Conservation (phyloP, 2,329 filamentous ascomycete genomes). For the Neonectria ditissima region DNA sequence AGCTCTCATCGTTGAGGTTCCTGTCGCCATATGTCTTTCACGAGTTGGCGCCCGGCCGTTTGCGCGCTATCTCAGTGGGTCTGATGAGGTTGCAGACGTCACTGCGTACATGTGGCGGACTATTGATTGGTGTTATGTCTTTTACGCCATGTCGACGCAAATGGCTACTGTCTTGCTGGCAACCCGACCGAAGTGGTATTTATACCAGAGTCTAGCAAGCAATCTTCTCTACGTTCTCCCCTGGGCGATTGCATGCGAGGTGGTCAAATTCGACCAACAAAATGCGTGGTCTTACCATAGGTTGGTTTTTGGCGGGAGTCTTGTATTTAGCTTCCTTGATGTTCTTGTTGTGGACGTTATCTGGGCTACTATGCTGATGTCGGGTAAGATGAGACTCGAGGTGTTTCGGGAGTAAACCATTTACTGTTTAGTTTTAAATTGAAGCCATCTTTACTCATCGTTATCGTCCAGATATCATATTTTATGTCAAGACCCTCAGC, state of each 20-base stretch:
- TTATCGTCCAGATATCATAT: too few relatives aligned
- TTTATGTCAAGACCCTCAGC: too few relatives aligned
- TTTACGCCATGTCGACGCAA: constrained; percentile 75
- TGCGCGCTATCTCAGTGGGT: constrained; percentile 70
- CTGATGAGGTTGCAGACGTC: constrained; percentile 67
- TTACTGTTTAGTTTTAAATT: too few relatives aligned
- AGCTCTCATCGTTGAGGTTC: constrained; percentile 69
- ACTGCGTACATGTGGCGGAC: constrained; percentile 74
- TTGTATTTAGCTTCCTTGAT: constrained; percentile 74
- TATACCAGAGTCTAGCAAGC: constrained; percentile 73
- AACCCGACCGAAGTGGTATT: constrained; percentile 73
- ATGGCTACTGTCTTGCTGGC: constrained; percentile 73
- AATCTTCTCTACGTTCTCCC: constrained; percentile 77
- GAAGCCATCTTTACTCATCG: too few relatives aligned
- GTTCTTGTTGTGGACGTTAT: constrained; percentile 62
- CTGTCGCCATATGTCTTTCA: constrained; percentile 72
- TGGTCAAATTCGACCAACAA: constrained; percentile 56
- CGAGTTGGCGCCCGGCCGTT: constrained; percentile 69
- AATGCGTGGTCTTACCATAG: constrained; percentile 77
- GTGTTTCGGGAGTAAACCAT: constrained; percentile 41
- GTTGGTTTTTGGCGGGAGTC: constrained; percentile 74
- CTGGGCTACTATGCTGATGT: constrained; percentile 64
- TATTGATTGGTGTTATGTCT: constrained; percentile 76
- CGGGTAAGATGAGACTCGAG: constrained; percentile 57
- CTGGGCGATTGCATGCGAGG: constrained; percentile 74